These are phyloP conservation scores for Geosmithia putterillii DNA, from an alignment of 2,329 filamentous ascomycete species.

Conservation along the genomic window DNA sequence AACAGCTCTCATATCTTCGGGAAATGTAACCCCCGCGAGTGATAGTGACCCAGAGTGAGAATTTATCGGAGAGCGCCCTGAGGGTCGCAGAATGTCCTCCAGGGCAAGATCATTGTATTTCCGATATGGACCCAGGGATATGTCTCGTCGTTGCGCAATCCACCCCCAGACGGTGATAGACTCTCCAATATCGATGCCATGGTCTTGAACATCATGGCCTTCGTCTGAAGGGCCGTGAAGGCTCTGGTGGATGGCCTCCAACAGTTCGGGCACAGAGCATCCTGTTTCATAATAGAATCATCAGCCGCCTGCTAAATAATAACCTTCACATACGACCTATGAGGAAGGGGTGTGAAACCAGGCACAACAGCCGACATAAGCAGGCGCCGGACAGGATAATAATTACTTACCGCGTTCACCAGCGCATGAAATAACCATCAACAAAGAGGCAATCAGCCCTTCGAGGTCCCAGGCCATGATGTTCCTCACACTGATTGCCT, in stretches of 20 bases:
- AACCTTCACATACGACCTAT: constrained; percentile 2
- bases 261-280: constrained; percentile 16
- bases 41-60: not conserved
- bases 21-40: not conserved
- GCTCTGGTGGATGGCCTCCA: constrained; percentile 16
- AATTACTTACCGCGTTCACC: constrained; percentile 21
- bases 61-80: not conserved
- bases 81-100: constrained; percentile 11
- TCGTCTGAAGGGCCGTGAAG: not conserved
- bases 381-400: not conserved
- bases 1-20: constrained; percentile 20
- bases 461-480: constrained; percentile 25
- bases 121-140: constrained; percentile 19
- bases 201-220: not conserved
- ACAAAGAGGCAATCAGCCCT: constrained; percentile 20
- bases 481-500: constrained; percentile 4
- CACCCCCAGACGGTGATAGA: constrained; percentile 19
- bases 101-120: constrained; percentile 26
- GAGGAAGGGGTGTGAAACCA: not conserved
- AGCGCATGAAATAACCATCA: constrained; percentile 22
- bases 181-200: not conserved
- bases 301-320: not conserved
- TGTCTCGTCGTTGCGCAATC: constrained; percentile 19
- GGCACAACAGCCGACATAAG: not conserved
- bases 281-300: constrained; percentile 9